phyloP scores from a whole-genome alignment of 768 basidiomycete genomes.

The Gautieria morchelliformis region DNA sequence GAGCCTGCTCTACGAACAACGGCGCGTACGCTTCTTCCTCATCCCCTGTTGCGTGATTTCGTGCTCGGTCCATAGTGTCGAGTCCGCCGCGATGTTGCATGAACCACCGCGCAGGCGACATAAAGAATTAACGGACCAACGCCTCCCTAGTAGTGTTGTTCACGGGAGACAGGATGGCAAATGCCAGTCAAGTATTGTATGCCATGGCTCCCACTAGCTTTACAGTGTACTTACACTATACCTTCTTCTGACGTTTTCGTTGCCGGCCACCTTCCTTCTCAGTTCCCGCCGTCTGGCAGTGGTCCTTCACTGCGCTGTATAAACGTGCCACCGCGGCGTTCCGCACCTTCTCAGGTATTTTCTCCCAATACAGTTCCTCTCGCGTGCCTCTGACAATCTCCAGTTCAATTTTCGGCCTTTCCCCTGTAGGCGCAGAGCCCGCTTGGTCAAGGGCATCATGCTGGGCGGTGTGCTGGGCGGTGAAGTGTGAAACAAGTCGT shows the following conservation, averaged over 20 bases:
- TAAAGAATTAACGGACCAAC: too few species aligned
- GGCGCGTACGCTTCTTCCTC: conserved; percentile 65
- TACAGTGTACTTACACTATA: too few species aligned
- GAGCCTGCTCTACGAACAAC: conserved; percentile 52
- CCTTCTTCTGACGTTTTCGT: neutral
- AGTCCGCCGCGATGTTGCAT: conserved; percentile 5
- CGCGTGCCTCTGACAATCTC: conserved; percentile 54
- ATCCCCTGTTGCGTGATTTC: conserved; percentile 20
- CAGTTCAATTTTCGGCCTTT: conserved; percentile 24
- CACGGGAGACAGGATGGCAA: too few species aligned
- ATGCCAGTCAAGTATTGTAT: too few species aligned
- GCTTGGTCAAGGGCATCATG: conserved; percentile 43
- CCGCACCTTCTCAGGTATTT: conserved; percentile 65
- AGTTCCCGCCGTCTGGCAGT: neutral
- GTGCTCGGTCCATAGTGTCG: neutral
- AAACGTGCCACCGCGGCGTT: conserved; percentile 39
- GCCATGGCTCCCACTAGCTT: too few species aligned
- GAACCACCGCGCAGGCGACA: too few species aligned
- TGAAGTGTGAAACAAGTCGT: conserved; percentile 38
- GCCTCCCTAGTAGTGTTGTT: too few species aligned
- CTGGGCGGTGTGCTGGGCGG: conserved; percentile 29
- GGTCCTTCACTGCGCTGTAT: neutral
- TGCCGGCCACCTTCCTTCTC: neutral
- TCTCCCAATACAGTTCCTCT: conserved; percentile 72
- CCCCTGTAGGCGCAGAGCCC: conserved; percentile 23